A percentile compares a stretch with the other conserved stretches of the same genome.
These are phyloP conservation scores for Stentor roeselii DNA, from an alignment of 73 alveolate species.

Conservation along the genomic window DNA sequence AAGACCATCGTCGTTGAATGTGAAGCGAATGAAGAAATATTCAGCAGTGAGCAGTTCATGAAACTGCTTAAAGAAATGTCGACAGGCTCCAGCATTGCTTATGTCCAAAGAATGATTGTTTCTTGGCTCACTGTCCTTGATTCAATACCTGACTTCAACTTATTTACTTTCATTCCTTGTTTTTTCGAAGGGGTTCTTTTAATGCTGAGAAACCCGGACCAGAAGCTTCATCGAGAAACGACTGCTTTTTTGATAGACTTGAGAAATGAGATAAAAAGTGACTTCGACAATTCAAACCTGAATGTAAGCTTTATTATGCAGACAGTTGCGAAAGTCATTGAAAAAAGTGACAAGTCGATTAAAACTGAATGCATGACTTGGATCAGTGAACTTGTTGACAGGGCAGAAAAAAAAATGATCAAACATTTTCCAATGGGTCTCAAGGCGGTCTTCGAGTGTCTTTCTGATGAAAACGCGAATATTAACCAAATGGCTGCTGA, in stretches of 20 bases:
- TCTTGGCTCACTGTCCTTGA: slow-evolving; percentile 9
- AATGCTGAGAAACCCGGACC: not conserved
- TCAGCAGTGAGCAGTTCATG: not conserved
- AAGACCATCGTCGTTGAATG: slow-evolving; percentile 21
- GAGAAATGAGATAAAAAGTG: not conserved
- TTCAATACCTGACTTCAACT: slow-evolving; percentile 17
- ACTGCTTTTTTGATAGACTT: not conserved
- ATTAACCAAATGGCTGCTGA: not conserved
- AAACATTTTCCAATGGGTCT: not conserved
- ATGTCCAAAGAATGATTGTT: slow-evolving; percentile 10
- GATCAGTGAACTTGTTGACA: slow-evolving; percentile 5
- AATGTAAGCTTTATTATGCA: not conserved
- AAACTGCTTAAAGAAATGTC: not conserved
- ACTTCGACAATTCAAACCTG: not conserved
- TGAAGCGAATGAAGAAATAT: not conserved
- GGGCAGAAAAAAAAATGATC: not conserved
- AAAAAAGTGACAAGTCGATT: not conserved
- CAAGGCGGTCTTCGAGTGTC: not conserved
- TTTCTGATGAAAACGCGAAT: not conserved
- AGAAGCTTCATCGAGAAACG: not conserved
- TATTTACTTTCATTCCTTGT: not conserved
- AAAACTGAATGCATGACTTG: slow-evolving; percentile 7
- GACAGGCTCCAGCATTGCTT: not conserved
- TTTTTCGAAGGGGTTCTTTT: slow-evolving; percentile 13
- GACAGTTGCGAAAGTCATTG: not conserved